phyloP scores from a whole-genome alignment of 257 asterid species.

The Penstemon newberryi region DNA sequence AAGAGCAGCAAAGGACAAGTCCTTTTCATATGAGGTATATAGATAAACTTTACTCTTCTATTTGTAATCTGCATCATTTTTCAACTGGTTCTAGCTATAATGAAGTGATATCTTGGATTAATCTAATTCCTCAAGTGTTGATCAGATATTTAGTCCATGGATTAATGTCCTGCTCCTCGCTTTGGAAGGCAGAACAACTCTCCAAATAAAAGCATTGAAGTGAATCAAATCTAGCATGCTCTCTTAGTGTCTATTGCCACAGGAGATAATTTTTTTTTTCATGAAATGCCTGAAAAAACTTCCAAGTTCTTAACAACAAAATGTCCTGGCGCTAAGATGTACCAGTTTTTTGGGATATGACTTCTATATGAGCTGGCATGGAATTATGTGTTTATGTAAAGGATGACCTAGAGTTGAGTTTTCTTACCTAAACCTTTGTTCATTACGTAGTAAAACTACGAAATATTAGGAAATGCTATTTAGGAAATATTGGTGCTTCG shows the following conservation, averaged over 20 bases:
- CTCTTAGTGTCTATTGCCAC: too few relatives aligned
- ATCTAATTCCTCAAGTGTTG: too few relatives aligned
- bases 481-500: constrained; percentile 8
- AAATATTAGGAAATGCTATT: neutral
- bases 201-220: too few relatives aligned
- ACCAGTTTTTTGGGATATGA: constrained; percentile 3
- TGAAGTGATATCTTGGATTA: too few relatives aligned
- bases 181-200: too few relatives aligned
- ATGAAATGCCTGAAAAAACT: constrained; percentile 6
- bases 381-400: neutral
- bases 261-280: neutral
- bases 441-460: neutral
- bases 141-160: too few relatives aligned
- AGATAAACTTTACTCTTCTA: neutral
- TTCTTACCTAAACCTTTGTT: constrained; percentile 16
- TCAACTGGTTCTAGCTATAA: too few relatives aligned
- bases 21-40: too few relatives aligned
- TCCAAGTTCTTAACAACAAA: neutral
- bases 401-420: constrained; percentile 13
- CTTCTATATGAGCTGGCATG: constrained; percentile 11
- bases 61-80: too few relatives aligned
- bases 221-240: too few relatives aligned
- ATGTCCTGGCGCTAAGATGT: constrained; percentile 9
- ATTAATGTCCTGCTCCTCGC: too few relatives aligned
- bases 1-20: too few relatives aligned